These are phyloP conservation scores for Tribonema minus DNA, from an alignment of 108 stramenopile species.

Conservation along the genomic window DNA sequence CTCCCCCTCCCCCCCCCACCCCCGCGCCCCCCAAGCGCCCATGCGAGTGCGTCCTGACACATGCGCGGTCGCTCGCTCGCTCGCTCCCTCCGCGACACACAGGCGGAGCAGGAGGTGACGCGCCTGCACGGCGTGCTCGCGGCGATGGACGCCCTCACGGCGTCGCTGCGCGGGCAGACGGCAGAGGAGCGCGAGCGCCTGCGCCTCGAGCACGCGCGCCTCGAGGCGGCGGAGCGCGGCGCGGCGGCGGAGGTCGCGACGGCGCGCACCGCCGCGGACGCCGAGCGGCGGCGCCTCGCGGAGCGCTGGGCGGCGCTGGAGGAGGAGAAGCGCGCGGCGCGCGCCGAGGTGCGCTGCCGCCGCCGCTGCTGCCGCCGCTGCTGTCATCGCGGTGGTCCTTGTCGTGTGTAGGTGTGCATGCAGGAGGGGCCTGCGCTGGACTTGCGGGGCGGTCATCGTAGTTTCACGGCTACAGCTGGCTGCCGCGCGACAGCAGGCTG, in stretches of 20 bases:
- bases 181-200: conserved; percentile 46
- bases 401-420: no score
- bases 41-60: no score
- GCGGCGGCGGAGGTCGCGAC: conserved; percentile 26
- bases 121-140: conserved; percentile 40
- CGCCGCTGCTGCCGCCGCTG: no score
- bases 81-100: neutral
- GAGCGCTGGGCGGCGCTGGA: conserved; percentile 26
- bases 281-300: conserved; percentile 21
- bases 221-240: conserved; percentile 34
- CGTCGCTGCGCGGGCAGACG: conserved; percentile 43
- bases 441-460: no score
- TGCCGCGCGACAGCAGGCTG: no score
- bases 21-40: no score
- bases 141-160: conserved; percentile 30
- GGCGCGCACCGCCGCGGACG: conserved; percentile 16
- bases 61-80: no score
- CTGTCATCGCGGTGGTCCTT: no score
- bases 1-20: no score
- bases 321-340: conserved; percentile 42
- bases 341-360: no score
- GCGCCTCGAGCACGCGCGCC: conserved; percentile 37
- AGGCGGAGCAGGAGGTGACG: conserved; percentile 41
- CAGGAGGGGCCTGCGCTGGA: no score
- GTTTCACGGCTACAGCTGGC: no score